Percentiles rank a stretch among this genome's conserved stretches.
phyloP scores from a whole-genome alignment of 176 grass and related monocot species.

The Poa annua region DNA sequence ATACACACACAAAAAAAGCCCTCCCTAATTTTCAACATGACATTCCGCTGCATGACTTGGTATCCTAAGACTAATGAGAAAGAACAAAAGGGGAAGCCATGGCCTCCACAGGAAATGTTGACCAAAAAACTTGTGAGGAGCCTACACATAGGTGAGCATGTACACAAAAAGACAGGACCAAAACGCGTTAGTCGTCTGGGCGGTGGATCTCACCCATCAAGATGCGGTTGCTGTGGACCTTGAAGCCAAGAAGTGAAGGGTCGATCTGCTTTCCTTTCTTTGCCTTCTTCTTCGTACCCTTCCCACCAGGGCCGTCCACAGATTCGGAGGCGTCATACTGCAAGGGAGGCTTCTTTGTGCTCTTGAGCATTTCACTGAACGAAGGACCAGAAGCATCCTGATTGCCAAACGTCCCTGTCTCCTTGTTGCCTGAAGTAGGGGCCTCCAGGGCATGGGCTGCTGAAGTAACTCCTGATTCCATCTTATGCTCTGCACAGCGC shows the following conservation, averaged over 20 bases:
- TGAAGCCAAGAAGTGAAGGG: constrained; percentile 96
- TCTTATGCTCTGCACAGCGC: constrained; percentile 51
- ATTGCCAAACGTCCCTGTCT: constrained; percentile 51
- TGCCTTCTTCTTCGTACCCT: constrained; percentile 78
- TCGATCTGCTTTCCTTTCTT: constrained; percentile 99
- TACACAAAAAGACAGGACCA: constrained; percentile 38
- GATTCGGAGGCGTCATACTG: constrained; percentile 56
- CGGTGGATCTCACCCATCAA: constrained; percentile 99
- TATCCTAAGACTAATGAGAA: constrained; percentile 50
- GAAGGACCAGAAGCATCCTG: constrained; percentile 64
- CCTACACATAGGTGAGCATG: constrained; percentile 46
- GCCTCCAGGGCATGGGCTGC: constrained; percentile 40
- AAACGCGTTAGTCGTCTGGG: constrained; percentile 61
- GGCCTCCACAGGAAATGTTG: constrained; percentile 32
- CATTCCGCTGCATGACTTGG: constrained; percentile 44
- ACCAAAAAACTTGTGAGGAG: constrained; percentile 41
- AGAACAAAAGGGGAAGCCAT: constrained; percentile 30
- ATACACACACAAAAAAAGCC: constrained; percentile 32
- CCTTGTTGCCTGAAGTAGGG: constrained; percentile 62
- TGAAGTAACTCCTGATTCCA: constrained; percentile 42
- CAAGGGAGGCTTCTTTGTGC: constrained; percentile 74
- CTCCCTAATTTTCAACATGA: constrained; percentile 49
- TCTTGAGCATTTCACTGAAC: constrained; percentile 93
- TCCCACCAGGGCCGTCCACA: constrained; percentile 56
- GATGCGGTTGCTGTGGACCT: constrained; percentile 97